These are phyloP conservation scores for Candida boidinii DNA, from an alignment of 805 yeast species.

Conservation along the genomic window DNA sequence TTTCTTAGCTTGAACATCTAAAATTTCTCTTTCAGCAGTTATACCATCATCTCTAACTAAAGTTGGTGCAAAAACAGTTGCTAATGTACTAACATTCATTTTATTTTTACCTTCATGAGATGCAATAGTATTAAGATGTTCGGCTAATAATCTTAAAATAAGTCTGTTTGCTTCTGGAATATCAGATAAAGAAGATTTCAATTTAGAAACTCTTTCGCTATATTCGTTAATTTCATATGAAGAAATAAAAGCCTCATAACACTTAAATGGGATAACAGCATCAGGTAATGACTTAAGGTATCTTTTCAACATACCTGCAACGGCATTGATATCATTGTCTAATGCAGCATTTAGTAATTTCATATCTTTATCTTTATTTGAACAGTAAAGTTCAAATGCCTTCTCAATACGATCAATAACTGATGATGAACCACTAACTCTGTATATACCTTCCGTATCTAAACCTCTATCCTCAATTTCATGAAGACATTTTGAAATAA, in stretches of 20 bases:
- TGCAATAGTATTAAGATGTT: conserved; percentile 59
- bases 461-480: conserved; percentile 77
- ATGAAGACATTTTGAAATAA: conserved; percentile 60
- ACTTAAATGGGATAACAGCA: conserved; percentile 67
- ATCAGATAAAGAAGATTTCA: conserved; percentile 35
- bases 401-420: conserved; percentile 39
- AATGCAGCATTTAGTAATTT: conserved; percentile 4
- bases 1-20: conserved; percentile 77
- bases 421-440: conserved; percentile 79
- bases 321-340: conserved; percentile 69
- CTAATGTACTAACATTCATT: conserved; percentile 76
- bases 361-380: conserved; percentile 20
- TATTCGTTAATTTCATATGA: conserved; percentile 30
- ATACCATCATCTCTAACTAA: conserved; percentile 56
- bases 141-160: conserved; percentile 46
- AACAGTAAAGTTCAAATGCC: conserved; percentile 24
- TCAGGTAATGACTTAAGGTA: conserved; percentile 78
- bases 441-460: conserved; percentile 77
- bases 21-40: conserved; percentile 72
- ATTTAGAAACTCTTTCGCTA: conserved; percentile 28
- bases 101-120: conserved; percentile 48
- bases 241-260: conserved; percentile 59
- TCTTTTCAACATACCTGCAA: conserved; percentile 79
- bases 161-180: conserved; percentile 64
- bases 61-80: conserved; percentile 94